A percentile compares a stretch with the other conserved stretches of the same genome.
These are phyloP conservation scores for Aspergillus transmontanensis DNA, from an alignment of 2,329 filamentous ascomycete genomes.

Conservation along the genomic window DNA sequence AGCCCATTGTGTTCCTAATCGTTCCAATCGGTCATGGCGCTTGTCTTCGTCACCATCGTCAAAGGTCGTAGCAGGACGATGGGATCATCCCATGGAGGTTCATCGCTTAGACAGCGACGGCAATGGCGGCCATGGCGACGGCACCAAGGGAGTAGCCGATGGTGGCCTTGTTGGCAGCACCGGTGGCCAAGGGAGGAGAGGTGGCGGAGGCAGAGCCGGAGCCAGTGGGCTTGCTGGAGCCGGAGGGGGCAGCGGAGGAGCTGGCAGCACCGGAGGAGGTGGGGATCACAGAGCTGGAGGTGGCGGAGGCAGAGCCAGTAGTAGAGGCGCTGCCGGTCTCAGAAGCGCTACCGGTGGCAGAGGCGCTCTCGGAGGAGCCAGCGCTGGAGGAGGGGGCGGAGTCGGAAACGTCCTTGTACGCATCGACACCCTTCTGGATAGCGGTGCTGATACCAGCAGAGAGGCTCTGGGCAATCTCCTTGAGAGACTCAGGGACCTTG, in stretches of 20 bases:
- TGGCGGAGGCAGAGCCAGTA: not conserved
- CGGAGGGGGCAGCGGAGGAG: slow-evolving; percentile 10
- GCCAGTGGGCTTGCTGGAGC: not conserved
- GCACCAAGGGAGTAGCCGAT: slow-evolving; percentile 9
- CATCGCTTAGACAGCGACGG: slow-evolving; percentile 7
- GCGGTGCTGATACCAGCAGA: slow-evolving; percentile 32
- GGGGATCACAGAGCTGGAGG: slow-evolving; percentile 14
- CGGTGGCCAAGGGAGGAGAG: slow-evolving; percentile 5
- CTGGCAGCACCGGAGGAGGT: slow-evolving; percentile 4
- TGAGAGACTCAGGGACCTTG: slow-evolving; percentile 33
- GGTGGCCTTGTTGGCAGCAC: slow-evolving; percentile 4
- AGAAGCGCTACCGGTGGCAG: slow-evolving; percentile 17
- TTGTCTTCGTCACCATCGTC: slow-evolving; percentile 6
- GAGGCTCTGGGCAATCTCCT: slow-evolving; percentile 28
- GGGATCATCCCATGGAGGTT: not conserved
- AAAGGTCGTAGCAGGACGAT: not conserved
- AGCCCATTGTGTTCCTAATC: slow-evolving; percentile 4
- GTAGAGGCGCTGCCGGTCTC: not conserved
- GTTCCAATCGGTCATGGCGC: slow-evolving; percentile 7
- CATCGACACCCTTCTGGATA: slow-evolving; percentile 32
- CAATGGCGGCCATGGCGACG: slow-evolving; percentile 6
- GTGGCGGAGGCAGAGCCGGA: not conserved
- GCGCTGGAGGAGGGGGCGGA: not conserved
- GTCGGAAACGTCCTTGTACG: slow-evolving; percentile 13
- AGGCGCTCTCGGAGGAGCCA: slow-evolving; percentile 16